Conservation (phyloP, 345 rosid genomes). For the Eucalyptus dawsonii region DNA sequence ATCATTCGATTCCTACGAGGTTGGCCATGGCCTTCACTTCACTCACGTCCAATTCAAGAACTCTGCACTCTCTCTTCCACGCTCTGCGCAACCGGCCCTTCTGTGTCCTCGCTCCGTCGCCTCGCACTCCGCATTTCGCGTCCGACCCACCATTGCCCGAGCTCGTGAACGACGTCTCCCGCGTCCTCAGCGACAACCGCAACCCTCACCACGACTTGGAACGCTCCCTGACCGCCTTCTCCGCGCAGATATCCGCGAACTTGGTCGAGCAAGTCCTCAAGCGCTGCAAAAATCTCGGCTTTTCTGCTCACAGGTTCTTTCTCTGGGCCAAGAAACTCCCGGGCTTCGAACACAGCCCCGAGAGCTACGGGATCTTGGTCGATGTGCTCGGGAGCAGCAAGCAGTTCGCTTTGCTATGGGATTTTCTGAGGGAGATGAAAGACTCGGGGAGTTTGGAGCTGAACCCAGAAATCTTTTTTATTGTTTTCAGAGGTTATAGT, state of each 20-base stretch:
- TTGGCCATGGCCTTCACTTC: background rate
- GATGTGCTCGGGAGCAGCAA: conserved; percentile 53
- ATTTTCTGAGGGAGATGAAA: conserved; percentile 54
- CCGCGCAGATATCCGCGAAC: conserved; percentile 36
- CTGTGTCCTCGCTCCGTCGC: background rate
- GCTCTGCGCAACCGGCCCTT: conserved; percentile 3
- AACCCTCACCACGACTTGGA: conserved; percentile 71
- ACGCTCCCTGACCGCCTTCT: conserved; percentile 27
- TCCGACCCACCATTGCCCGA: conserved; percentile 10
- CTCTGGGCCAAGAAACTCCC: conserved; percentile 70
- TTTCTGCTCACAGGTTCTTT: conserved; percentile 79
- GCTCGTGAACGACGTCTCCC: conserved; percentile 61
- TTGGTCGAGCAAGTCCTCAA: conserved; percentile 72
- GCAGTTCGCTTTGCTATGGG: conserved; percentile 75
- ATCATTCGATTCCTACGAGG: background rate
- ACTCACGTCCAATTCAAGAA: background rate
- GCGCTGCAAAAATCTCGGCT: conserved; percentile 72
- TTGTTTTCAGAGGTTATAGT: conserved; percentile 65
- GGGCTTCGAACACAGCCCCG: conserved; percentile 41
- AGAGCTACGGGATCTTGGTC: conserved; percentile 56
- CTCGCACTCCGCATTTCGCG: conserved; percentile 3
- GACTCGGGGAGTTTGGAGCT: conserved; percentile 29
- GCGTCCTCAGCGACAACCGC: conserved; percentile 65
- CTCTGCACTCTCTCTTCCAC: background rate
- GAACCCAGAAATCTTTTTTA: conserved; percentile 44